phyloP scores from a whole-genome alignment of 371 early-diverging fungal species.

The Apophysomyces trapeziformis region DNA sequence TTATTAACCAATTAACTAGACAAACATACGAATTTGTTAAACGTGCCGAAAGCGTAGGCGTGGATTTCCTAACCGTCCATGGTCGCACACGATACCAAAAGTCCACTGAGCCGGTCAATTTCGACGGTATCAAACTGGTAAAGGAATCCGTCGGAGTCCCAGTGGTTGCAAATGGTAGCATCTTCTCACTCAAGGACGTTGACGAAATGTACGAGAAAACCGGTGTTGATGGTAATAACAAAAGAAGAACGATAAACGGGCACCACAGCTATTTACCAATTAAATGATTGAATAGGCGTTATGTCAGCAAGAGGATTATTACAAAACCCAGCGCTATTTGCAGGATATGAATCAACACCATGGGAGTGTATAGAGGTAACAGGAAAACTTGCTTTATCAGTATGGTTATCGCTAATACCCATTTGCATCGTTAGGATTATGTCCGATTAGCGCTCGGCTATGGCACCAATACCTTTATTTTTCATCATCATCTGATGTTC shows the following conservation, averaged over 20 bases:
- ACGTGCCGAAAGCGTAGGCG: constrained; percentile 75
- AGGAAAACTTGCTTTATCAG: neutral
- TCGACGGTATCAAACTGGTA: constrained; percentile 73
- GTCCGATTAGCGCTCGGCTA: constrained; percentile 77
- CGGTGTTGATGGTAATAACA: constrained; percentile 66
- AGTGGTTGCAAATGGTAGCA: constrained; percentile 83
- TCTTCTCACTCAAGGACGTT: constrained; percentile 73
- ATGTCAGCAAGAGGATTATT: constrained; percentile 91
- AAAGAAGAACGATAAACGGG: neutral
- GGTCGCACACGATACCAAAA: constrained; percentile 81
- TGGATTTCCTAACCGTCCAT: constrained; percentile 82
- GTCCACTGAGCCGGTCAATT: constrained; percentile 75
- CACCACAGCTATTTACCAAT: neutral
- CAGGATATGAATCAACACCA: constrained; percentile 71
- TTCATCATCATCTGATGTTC: constrained; percentile 94
- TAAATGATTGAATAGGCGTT: constrained; percentile 49
- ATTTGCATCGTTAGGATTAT: constrained; percentile 59
- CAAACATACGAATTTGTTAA: constrained; percentile 81
- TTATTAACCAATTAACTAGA: constrained; percentile 29
- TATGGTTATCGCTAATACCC: neutral
- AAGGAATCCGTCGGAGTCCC: constrained; percentile 76
- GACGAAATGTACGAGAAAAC: constrained; percentile 70
- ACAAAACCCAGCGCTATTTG: constrained; percentile 87
- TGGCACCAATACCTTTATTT: constrained; percentile 84
- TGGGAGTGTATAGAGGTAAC: constrained; percentile 72